Conservation (phyloP, 1,284 basidiomycete genomes). For the Ustilago lituana region DNA sequence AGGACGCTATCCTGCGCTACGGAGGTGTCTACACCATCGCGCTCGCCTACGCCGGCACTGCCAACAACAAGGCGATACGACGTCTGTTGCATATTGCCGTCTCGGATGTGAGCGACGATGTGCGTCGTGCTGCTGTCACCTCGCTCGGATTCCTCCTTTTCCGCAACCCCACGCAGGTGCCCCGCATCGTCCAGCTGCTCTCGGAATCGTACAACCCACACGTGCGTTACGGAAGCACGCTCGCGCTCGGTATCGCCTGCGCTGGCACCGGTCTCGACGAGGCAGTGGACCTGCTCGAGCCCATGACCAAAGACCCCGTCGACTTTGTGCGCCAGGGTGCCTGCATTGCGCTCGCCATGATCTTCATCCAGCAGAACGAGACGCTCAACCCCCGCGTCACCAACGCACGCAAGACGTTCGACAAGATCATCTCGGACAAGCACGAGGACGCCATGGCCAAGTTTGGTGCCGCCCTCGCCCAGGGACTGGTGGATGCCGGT, state of each 20-base stretch:
- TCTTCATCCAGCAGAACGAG: slow-evolving; percentile 66
- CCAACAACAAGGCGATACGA: slow-evolving; percentile 66
- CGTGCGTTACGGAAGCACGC: slow-evolving; percentile 66
- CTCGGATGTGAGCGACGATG: slow-evolving; percentile 66
- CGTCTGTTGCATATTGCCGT: slow-evolving; percentile 65
- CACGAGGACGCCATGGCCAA: slow-evolving; percentile 68
- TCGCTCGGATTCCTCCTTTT: slow-evolving; percentile 65
- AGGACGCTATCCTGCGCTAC: slow-evolving; percentile 66
- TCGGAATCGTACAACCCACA: slow-evolving; percentile 67
- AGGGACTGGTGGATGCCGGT: slow-evolving; percentile 65
- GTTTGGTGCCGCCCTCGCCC: slow-evolving; percentile 65
- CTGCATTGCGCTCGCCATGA: slow-evolving; percentile 65
- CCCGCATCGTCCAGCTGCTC: slow-evolving; percentile 66
- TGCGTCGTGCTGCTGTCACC: slow-evolving; percentile 66
- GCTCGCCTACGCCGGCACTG: slow-evolving; percentile 67
- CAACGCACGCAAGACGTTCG: slow-evolving; percentile 60
- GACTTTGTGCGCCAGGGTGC: slow-evolving; percentile 67
- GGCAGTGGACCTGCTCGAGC: slow-evolving; percentile 65
- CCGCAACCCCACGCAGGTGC: slow-evolving; percentile 67
- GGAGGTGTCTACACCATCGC: slow-evolving; percentile 67
- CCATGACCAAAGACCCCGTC: slow-evolving; percentile 66
- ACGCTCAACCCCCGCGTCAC: slow-evolving; percentile 64
- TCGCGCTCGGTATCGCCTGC: slow-evolving; percentile 66
- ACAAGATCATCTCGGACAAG: slow-evolving; percentile 65
- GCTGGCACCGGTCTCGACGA: slow-evolving; percentile 66